Base-by-base conservation (phyloP, 305 asterid species). In the Nicotiana rustica region DNA sequence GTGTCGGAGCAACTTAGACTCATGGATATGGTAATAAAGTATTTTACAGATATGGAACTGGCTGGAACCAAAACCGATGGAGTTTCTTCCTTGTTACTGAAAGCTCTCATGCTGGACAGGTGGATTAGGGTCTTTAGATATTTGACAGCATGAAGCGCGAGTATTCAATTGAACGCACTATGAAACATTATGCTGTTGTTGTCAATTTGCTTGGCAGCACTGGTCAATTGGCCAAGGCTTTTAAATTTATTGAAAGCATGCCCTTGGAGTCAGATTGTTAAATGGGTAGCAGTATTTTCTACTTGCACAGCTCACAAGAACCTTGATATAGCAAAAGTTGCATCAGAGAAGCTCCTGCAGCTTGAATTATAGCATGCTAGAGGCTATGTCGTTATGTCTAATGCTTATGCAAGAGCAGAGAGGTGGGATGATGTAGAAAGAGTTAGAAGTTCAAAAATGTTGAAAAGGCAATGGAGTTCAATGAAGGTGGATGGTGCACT, bases 151-250 rank as follows among this genome's bases (percentile, higher is more conserved):
- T 88, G 90, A 86, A 67, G 81, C 81, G 4, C 47, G 82, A 86
- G 52, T 83, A 84, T 60, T 81, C 61, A 31, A 78, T 86, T 56
- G 79, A 77, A 13, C 89, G 86, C 18, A 70, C 85, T 75, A 86
- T 86, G 89, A 88, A 88, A 86, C 91, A 86, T 83, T 88, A 80
- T 73, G 91, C 89, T 56, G 82, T 81, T 17, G 73, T 88, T 38
- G 90, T 86, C n/a, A 89, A 88, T 84, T 44, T 88, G 47, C 84
- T 33, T 65, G 86, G 90, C 21, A 80, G 89, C 83, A 87, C 88
- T 21, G 85, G 91, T 38, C 85, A 15, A 80, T 83, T 88, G 76
- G 80, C 81, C 68, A 82, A 86, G 60, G 91, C 89, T 70, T 70
- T 86, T 66, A 77, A 44, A 47, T 88, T 88, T 57, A 86, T 84